A percentile compares a stretch with the other conserved stretches of the same genome.
Conservation (phyloP, 331 rosid species). For the Quercus tomentella region DNA sequence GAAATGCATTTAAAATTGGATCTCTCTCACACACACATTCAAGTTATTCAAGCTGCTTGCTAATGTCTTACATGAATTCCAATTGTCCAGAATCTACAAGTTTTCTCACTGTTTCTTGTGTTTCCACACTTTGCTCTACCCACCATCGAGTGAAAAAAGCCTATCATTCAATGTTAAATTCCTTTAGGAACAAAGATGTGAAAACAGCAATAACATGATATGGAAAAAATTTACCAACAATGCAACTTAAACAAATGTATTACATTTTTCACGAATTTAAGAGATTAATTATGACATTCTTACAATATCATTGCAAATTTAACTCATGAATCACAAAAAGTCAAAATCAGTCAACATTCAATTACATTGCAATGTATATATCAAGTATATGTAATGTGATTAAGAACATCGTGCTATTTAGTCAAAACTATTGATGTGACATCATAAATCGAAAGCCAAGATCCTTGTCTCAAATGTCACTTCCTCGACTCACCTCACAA, state of each 20-base stretch:
- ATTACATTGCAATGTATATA: no score
- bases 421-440: no score
- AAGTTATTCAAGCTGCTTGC: background rate
- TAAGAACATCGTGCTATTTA: no score
- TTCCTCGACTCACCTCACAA: no score
- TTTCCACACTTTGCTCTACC: conserved; percentile 53
- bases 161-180: conserved; percentile 24
- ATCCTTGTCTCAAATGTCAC: no score
- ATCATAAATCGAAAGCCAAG: no score
- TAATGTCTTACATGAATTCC: conserved; percentile 61
- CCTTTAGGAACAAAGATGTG: background rate
- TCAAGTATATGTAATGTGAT: no score
- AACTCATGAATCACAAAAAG: background rate
- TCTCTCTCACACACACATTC: conserved; percentile 2
- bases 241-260: background rate
- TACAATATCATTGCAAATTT: background rate
- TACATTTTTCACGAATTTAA: no score
- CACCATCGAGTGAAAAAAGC: conserved; percentile 88
- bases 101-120: conserved; percentile 53
- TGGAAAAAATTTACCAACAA: background rate
- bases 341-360: no score
- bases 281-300: no score
- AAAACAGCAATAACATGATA: background rate
- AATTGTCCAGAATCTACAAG: conserved; percentile 65
- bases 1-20: background rate